phyloP scores from a whole-genome alignment of 345 rosid species.

The Kandelia obovata region DNA sequence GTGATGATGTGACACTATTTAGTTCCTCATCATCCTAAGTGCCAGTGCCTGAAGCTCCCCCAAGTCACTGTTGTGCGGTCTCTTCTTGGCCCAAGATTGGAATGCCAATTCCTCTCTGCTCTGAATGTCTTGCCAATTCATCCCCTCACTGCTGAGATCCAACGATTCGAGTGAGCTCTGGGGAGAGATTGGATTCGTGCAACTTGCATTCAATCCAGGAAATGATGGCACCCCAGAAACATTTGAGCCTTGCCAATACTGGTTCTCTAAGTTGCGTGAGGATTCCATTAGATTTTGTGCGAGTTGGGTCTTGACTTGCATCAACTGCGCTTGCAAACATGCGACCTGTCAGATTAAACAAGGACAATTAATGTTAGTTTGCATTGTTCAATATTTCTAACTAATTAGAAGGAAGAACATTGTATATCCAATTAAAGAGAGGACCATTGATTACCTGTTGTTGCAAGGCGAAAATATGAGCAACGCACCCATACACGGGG shows the following conservation, averaged over 20 bases:
- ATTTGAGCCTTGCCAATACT: conserved; percentile 35
- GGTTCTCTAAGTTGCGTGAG: conserved; percentile 23
- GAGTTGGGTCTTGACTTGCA: conserved; percentile 76
- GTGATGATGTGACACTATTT: background rate
- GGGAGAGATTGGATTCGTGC: conserved; percentile 57
- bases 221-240: conserved; percentile 22
- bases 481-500: conserved; percentile 77
- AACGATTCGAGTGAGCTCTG: conserved; percentile 69
- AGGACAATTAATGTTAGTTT: background rate
- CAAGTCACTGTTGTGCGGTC: conserved; percentile 43
- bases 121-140: conserved; percentile 35
- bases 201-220: conserved; percentile 25
- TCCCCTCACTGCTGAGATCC: conserved; percentile 30
- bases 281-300: conserved; percentile 45
- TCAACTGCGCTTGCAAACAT: conserved; percentile 75
- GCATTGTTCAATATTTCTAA: background rate
- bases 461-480: conserved; percentile 65
- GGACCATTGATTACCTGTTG: conserved; percentile 44
- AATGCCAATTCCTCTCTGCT: conserved; percentile 38
- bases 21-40: conserved; percentile 79
- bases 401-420: too few species aligned
- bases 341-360: conserved; percentile 49
- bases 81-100: conserved; percentile 43
- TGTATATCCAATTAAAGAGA: background rate
- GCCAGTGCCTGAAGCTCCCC: conserved; percentile 91